Evolutionary conservation across 2,329 filamentous ascomycete species (phyloP), one percentile per base, ranked within the genome.

Genomic region (Colletotrichum eremochloae): DNA sequence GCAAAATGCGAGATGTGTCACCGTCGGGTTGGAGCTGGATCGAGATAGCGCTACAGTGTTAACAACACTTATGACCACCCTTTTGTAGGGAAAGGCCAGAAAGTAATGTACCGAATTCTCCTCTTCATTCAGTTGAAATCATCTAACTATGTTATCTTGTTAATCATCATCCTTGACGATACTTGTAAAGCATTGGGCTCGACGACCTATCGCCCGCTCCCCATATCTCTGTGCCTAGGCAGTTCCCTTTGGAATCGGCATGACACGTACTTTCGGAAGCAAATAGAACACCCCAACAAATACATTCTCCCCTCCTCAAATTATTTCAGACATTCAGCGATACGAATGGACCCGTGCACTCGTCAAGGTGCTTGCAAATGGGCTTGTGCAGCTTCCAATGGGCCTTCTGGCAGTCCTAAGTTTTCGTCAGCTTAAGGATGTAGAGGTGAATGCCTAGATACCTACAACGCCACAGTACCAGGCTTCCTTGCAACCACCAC

Each of bases 381-480:
- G n/a, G 31, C 38, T 48, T 72, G 40, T 69, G 58, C 29, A 1
- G n/a, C 50, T 40, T 60, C 52, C 69, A 63, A 44, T 68, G 57
- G 18, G 50, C 52, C 9, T 2, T 64, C 58, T 64, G 65, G 18
- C 58, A 72, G 11, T 69, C 58, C 65, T 69, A 11, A 18, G 6
- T 7, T 5, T 8, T 2, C 18, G 3, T 63, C 36, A 62, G 66
- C 38, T 55, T 11, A 6, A 56, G 1, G 2, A 20, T 14, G 20
- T 8, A 50, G n/a, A 8, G 29, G 6, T 8, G 20, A 2, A 12
- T 20, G 12, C 6, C 2, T 14, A 9, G 29, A 1, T 12, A 63
- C 58, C 64, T 7, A 77, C 75, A 15, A 38, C 63, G n/a, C 75
- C 57, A 55, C 76, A 76, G 53, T 73, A 76, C 69, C 70, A 76